phyloP scores from a whole-genome alignment of 2,329 filamentous ascomycete genomes.

The Fusarium decemcellulare region DNA sequence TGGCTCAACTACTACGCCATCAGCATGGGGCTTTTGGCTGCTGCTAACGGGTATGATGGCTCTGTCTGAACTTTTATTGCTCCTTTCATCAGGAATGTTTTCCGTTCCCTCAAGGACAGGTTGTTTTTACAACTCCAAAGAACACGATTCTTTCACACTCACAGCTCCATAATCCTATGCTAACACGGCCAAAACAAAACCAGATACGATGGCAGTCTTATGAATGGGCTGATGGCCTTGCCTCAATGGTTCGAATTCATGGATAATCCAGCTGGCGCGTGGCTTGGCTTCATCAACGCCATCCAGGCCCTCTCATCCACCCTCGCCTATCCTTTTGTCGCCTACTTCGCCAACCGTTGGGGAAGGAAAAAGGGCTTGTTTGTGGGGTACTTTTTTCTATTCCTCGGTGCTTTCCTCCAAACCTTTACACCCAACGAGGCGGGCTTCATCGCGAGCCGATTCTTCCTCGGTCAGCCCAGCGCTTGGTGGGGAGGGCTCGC shows the following conservation, averaged over 20 bases:
- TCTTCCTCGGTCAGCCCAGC: conserved; percentile 45
- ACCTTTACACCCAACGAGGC: conserved; percentile 14
- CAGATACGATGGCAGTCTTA: not conserved
- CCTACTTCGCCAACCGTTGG: conserved; percentile 32
- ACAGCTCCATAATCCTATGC: too few species aligned
- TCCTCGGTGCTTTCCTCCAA: conserved; percentile 36
- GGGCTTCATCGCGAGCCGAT: conserved; percentile 48
- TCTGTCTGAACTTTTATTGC: too few species aligned
- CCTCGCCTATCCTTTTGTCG: conserved; percentile 22
- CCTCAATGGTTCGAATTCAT: conserved; percentile 31
- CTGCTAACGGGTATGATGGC: conserved; percentile 24
- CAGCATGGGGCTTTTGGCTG: conserved; percentile 14
- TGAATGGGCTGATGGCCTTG: conserved; percentile 20
- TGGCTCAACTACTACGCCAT: conserved; percentile 31
- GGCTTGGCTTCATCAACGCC: conserved; percentile 36
- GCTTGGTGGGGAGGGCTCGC: conserved; percentile 55
- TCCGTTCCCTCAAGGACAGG: too few species aligned
- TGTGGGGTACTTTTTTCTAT: conserved; percentile 30
- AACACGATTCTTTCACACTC: too few species aligned
- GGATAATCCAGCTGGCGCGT: conserved; percentile 26
- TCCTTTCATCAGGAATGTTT: too few species aligned
- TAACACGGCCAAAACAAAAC: too few species aligned
- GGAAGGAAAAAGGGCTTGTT: conserved; percentile 26
- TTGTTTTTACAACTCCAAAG: too few species aligned
- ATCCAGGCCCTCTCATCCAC: conserved; percentile 23